Conservation (phyloP, 352 stramenopile species). For the Globisporangium uncinulatum region DNA sequence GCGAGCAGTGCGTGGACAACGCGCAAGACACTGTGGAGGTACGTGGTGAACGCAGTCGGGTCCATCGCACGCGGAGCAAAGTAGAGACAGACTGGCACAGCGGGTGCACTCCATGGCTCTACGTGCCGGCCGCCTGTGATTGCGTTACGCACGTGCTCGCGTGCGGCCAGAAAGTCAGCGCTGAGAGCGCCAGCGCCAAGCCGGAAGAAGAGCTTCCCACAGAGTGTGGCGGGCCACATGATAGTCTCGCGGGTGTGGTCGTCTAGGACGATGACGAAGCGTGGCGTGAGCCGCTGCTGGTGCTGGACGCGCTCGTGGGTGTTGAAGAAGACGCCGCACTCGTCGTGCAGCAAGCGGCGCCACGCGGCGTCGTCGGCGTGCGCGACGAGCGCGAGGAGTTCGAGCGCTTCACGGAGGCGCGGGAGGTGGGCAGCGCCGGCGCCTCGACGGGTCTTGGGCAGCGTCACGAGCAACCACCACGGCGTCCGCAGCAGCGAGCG, state of each 20-base stretch:
- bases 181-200: slow-evolving; percentile 1
- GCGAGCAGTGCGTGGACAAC: slow-evolving; percentile 10
- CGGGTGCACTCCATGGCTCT: neutral
- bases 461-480: slow-evolving; percentile 19
- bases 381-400: slow-evolving; percentile 11
- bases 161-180: slow-evolving; percentile 16
- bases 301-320: slow-evolving; percentile 7
- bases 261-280: slow-evolving; percentile 27
- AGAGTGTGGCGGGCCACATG: slow-evolving; percentile 13
- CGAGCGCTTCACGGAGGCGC: slow-evolving; percentile 24
- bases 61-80: slow-evolving; percentile 25
- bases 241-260: slow-evolving; percentile 26
- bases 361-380: slow-evolving; percentile 14
- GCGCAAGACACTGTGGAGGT: slow-evolving; percentile 22
- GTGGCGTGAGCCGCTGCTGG: slow-evolving; percentile 4
- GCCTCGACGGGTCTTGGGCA: slow-evolving; percentile 26
- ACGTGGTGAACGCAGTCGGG: slow-evolving; percentile 19
- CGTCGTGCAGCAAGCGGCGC: slow-evolving; percentile 20
- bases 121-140: neutral
- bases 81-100: slow-evolving; percentile 27
- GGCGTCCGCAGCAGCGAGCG: slow-evolving; percentile 3
- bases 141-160: slow-evolving; percentile 4
- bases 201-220: slow-evolving; percentile 13
- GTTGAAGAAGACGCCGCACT: slow-evolving; percentile 20
- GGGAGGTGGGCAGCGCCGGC: slow-evolving; percentile 16